Percentiles rank a stretch among this genome's conserved stretches.
These are phyloP conservation scores for Malania oleifera DNA, from an alignment of 164 flowering plant genomes.

Conservation along the genomic window DNA sequence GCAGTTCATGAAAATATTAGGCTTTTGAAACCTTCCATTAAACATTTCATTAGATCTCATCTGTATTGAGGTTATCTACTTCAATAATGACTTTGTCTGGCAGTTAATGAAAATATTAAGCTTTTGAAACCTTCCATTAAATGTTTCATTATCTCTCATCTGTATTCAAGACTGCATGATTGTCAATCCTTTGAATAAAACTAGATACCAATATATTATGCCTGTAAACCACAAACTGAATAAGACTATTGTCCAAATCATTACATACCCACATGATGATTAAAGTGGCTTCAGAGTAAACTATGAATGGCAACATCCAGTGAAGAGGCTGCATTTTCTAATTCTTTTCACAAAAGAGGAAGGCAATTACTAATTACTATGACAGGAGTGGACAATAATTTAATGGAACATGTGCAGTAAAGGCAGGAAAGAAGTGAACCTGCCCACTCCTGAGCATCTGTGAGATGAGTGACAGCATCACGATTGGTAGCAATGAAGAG, in stretches of 20 bases:
- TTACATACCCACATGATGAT: no score
- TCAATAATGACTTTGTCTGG: background rate
- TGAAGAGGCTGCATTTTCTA: no score
- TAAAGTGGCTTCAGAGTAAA: no score
- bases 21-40: background rate
- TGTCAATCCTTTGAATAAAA: background rate
- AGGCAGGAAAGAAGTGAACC: conserved; percentile 38
- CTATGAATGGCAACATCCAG: no score
- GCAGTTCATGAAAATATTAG: background rate
- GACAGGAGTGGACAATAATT: background rate
- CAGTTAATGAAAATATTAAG: background rate
- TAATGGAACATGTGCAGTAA: background rate
- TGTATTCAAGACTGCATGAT: no score
- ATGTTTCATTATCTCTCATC: no score
- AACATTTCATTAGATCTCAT: no score
- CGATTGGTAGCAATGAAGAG: conserved; percentile 97
- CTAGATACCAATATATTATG: background rate
- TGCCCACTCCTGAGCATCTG: conserved; percentile 99
- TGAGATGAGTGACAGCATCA: conserved; percentile 98
- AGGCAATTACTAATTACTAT: no score
- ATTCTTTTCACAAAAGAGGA: no score
- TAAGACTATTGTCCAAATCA: background rate
- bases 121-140: background rate
- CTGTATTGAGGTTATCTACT: background rate
- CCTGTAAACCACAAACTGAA: background rate